Evolutionary conservation across 805 yeast genomes (phyloP).

Genomic region (Lipomyces sp.): DNA sequence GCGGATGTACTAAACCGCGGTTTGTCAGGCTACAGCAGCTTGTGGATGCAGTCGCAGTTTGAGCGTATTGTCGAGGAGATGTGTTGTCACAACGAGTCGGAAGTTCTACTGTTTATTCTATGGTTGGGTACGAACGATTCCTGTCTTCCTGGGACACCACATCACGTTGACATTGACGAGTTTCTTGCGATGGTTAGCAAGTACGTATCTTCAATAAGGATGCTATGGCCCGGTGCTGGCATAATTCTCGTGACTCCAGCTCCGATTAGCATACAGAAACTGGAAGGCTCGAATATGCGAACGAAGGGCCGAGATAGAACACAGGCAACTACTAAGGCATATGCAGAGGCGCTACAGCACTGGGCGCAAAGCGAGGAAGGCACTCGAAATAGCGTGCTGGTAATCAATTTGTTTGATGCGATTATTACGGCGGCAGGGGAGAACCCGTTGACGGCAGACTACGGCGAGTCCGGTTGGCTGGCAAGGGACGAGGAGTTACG

Average conservation of each 20-base stretch:
- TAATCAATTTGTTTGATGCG: conserved; percentile 15
- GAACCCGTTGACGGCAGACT: conserved; percentile 1
- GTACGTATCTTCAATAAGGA: conserved; percentile 6
- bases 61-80: conserved; percentile 19
- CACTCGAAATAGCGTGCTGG: too few species aligned
- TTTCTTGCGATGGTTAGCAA: background rate
- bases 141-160: conserved; percentile 19
- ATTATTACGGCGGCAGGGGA: conserved; percentile 28
- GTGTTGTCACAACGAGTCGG: background rate
- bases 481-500: conserved; percentile 3
- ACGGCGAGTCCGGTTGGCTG: background rate
- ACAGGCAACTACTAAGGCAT: conserved; percentile 13
- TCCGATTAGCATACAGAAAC: conserved; percentile 16
- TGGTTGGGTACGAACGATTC: conserved; percentile 28
- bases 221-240: conserved; percentile 9
- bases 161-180: conserved; percentile 16
- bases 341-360: conserved; percentile 17
- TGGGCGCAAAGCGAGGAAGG: conserved; percentile 1
- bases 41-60: conserved; percentile 27
- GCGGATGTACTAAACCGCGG: conserved; percentile 29
- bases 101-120: conserved; percentile 24
- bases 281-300: conserved; percentile 11
- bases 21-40: conserved; percentile 25
- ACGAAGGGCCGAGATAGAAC: conserved; percentile 22
- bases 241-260: conserved; percentile 21